Conservation (phyloP, 495 filamentous ascomycete species). For the Annulohypoxylon stygium region DNA sequence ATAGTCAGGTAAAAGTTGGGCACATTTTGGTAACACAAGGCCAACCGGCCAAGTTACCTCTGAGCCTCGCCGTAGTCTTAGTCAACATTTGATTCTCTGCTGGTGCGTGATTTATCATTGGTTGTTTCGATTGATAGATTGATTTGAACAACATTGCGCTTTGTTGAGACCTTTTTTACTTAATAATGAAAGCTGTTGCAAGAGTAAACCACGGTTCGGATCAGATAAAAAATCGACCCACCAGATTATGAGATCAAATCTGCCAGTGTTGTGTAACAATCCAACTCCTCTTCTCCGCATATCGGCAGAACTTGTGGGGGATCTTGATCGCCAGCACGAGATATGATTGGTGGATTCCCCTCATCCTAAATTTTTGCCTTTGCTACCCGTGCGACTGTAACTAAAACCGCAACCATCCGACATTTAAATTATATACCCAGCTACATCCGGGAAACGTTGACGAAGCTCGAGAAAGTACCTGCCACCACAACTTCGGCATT, state of each 20-base stretch:
- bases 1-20: too few species aligned
- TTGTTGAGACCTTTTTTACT: background rate
- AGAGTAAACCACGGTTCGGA: background rate
- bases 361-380: conserved; percentile 42
- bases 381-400: conserved; percentile 34
- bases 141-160: too few species aligned
- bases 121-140: background rate
- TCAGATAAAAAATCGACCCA: conserved; percentile 6
- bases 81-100: too few species aligned
- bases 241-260: background rate
- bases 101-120: too few species aligned
- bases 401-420: conserved; percentile 25
- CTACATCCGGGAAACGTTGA: conserved; percentile 30
- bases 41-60: too few species aligned
- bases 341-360: conserved; percentile 44
- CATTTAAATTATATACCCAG: conserved; percentile 5
- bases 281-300: conserved; percentile 41
- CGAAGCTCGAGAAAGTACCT: conserved; percentile 10
- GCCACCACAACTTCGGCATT: conserved; percentile 17
- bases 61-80: too few species aligned
- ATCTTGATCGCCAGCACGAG: conserved; percentile 10
- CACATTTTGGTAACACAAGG: too few species aligned
- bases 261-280: conserved; percentile 8
- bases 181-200: background rate
- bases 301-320: conserved; percentile 47